Percentiles rank a stretch among this genome's conserved stretches.
Conservation (phyloP, 2,329 filamentous ascomycete species). For the Ophiostoma ulmi region DNA sequence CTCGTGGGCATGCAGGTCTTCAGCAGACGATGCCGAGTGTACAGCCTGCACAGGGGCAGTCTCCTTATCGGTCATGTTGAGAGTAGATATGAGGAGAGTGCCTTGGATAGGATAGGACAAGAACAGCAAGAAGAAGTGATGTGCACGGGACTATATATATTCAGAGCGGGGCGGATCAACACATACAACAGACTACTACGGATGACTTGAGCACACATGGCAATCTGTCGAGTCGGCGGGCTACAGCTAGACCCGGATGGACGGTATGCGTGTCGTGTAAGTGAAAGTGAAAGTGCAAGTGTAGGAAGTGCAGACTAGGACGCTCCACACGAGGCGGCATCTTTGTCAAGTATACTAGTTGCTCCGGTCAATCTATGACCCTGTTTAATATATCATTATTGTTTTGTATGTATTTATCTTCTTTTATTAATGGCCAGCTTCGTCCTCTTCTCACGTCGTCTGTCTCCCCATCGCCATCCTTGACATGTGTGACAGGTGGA, state of each 20-base stretch:
- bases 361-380: neutral
- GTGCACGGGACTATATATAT: constrained; percentile 2
- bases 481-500: neutral
- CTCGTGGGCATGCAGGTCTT: neutral
- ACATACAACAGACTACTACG: neutral
- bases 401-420: neutral
- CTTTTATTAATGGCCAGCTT: too few species aligned
- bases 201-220: neutral
- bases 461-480: neutral
- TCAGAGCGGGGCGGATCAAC: neutral
- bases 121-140: neutral
- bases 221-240: neutral
- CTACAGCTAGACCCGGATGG: neutral
- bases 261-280: constrained; percentile 4
- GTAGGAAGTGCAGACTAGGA: neutral
- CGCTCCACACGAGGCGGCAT: constrained; percentile 6
- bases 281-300: neutral
- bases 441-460: neutral
- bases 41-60: neutral
- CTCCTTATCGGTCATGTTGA: neutral
- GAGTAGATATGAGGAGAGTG: neutral
- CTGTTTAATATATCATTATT: neutral
- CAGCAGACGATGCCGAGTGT: constrained; percentile 7
- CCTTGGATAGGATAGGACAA: neutral
- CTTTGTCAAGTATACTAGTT: neutral